phyloP scores from a whole-genome alignment of 805 yeast species.

The Sugiyamaella floridensis region DNA sequence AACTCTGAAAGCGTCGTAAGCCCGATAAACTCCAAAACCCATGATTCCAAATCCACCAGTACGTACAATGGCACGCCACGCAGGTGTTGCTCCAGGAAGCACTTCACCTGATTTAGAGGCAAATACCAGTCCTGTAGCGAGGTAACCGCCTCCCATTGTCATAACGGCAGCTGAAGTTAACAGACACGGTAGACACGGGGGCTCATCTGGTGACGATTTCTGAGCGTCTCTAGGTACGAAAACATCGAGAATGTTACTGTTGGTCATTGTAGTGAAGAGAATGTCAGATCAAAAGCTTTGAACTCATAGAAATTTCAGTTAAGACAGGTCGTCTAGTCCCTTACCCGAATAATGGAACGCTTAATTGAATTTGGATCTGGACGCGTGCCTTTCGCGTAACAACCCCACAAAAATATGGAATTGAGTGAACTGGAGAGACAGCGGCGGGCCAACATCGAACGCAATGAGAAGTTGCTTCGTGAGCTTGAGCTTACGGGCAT shows the following conservation, averaged over 20 bases:
- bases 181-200: constrained; percentile 64
- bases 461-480: constrained; percentile 70
- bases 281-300: neutral
- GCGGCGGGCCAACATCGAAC: constrained; percentile 46
- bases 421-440: constrained; percentile 28
- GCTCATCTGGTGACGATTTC: constrained; percentile 24
- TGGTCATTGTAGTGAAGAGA: neutral
- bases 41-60: constrained; percentile 49
- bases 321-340: no score
- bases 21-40: constrained; percentile 53
- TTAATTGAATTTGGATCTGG: neutral
- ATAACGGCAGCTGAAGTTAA: constrained; percentile 54
- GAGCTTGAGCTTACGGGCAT: constrained; percentile 61
- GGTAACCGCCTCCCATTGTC: constrained; percentile 55
- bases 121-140: constrained; percentile 51
- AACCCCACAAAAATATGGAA: constrained; percentile 14
- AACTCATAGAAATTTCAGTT: neutral
- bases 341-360: neutral
- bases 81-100: constrained; percentile 24
- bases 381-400: neutral
- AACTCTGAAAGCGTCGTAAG: constrained; percentile 46
- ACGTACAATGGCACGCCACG: constrained; percentile 50
- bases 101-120: constrained; percentile 30
- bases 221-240: constrained; percentile 16
- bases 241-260: constrained; percentile 22